Percentiles rank a stretch among this genome's conserved stretches.
These are phyloP conservation scores for Aspergillus brasiliensis DNA, from an alignment of 2,329 filamentous ascomycete genomes.

Conservation along the genomic window DNA sequence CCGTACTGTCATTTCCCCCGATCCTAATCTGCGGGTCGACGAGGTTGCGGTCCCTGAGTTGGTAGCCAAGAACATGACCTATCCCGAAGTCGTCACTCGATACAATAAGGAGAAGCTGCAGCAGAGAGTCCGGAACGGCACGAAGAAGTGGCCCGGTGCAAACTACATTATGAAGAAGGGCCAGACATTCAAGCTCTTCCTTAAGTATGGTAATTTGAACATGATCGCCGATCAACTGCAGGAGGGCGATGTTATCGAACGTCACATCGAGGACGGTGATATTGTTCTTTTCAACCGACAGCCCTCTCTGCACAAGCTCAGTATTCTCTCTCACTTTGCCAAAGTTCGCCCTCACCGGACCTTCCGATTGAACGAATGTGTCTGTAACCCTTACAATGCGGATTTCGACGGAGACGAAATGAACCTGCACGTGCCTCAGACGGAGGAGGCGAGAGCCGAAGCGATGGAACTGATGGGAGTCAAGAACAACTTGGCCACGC, in stretches of 20 bases:
- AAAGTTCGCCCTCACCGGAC: conserved; percentile 95
- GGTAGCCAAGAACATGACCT: conserved; percentile 95
- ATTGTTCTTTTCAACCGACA: conserved; percentile 98
- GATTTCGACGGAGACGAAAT: conserved; percentile 99
- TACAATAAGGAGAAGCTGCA: conserved; percentile 84
- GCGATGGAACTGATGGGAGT: conserved; percentile 97
- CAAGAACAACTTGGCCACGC: conserved; percentile 92
- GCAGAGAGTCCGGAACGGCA: conserved; percentile 73
- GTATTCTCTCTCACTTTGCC: conserved; percentile 93
- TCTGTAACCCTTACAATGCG: conserved; percentile 96
- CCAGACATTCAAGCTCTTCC: conserved; percentile 68
- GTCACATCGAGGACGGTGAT: conserved; percentile 92
- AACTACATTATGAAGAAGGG: conserved; percentile 77
- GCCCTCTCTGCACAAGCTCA: conserved; percentile 95
- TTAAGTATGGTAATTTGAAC: conserved; percentile 74
- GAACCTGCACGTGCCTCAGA: conserved; percentile 97
- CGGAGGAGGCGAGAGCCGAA: conserved; percentile 92
- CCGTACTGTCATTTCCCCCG: conserved; percentile 94
- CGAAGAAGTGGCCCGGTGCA: conserved; percentile 81
- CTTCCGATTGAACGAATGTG: conserved; percentile 96
- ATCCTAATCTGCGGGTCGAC: conserved; percentile 90
- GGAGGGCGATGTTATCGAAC: conserved; percentile 86
- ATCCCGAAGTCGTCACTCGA: conserved; percentile 82
- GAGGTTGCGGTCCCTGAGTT: conserved; percentile 88
- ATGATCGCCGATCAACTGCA: conserved; percentile 72